A percentile compares a stretch with the other conserved stretches of the same genome.
Evolutionary conservation across 139 green algal genomes (phyloP).

Genomic region (Coccomyxa sp.): DNA sequence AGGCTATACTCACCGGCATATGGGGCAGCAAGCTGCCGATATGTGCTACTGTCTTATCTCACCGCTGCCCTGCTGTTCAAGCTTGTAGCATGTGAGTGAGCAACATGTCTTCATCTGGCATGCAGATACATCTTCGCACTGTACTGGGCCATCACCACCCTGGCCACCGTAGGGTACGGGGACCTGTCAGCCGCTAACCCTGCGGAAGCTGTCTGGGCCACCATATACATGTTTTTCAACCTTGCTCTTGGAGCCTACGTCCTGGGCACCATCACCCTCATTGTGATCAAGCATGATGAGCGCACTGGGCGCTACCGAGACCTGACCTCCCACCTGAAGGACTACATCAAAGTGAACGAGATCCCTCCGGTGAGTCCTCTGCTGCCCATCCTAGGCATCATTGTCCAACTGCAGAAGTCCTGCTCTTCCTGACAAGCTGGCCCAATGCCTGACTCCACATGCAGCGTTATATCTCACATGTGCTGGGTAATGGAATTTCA

Average conservation of each 20-base stretch:
- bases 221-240: constrained; percentile 17
- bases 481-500: too few relatives aligned
- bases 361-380: constrained; percentile 19
- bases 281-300: constrained; percentile 53
- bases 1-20: too few relatives aligned
- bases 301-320: constrained; percentile 31
- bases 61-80: too few relatives aligned
- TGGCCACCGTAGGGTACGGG: constrained; percentile 35
- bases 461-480: too few relatives aligned
- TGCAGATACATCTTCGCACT: constrained; percentile 32
- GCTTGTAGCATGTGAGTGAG: not conserved
- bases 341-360: constrained; percentile 27
- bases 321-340: constrained; percentile 29
- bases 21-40: too few relatives aligned
- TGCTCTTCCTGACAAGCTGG: too few relatives aligned
- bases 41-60: too few relatives aligned
- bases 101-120: too few relatives aligned
- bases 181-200: constrained; percentile 23
- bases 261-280: constrained; percentile 48
- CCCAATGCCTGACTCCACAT: too few relatives aligned
- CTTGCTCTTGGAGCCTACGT: constrained; percentile 34
- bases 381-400: not conserved
- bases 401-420: too few relatives aligned
- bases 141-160: constrained; percentile 45
- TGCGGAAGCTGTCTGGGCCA: constrained; percentile 6